Base-by-base conservation (phyloP, 192 early-diverging fungal species). In the Gonapodya prolifera region DNA sequence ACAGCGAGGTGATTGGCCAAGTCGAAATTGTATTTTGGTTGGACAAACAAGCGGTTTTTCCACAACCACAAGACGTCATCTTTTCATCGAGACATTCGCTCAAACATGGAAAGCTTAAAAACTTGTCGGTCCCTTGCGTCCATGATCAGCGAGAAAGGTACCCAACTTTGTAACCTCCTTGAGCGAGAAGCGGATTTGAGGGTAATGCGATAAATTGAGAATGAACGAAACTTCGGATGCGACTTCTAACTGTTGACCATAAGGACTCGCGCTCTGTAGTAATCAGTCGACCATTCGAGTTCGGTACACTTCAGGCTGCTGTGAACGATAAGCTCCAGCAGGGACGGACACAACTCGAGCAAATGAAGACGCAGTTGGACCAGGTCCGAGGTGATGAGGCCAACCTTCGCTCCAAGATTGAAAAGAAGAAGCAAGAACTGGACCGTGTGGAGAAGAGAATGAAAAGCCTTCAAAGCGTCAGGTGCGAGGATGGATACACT, bases 361-460 rank as follows among this genome's bases (percentile, higher is more conserved):
- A 69, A 1, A 87, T 81, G 13, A 69, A 76, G 45, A 23, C 75
- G 2, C 77, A 75, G 33, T 35, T 85, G 74, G 84, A 85, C 30
- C 82, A 83, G 69, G 61, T 88, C 32, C 71, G 71, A 1, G 80
- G 84, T 1, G 87, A 88, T 69, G 87, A 87, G 76, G 35, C 78
- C 13, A 86, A 85, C 73, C 78, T 88, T 1, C 34, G 81, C 1
- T 81, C 84, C 77, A 88, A 88, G 73, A 88, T 88, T 69, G 84
- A 88, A 70, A 88, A 88, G 80, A 84, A 83, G 77, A 84, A 82
- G 78, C 74, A 45, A 1, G 87, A 88, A 77, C 80, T 86, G 17
- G 87, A 88, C 33, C 79, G 87, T 1, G 85, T 84, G 1, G 83
- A 86, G 70, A 87, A 87, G 80, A 34, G 87, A 33, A 76, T 88